phyloP scores from a whole-genome alignment of 2,329 filamentous ascomycete species.

The Phialophora verrucosa region DNA sequence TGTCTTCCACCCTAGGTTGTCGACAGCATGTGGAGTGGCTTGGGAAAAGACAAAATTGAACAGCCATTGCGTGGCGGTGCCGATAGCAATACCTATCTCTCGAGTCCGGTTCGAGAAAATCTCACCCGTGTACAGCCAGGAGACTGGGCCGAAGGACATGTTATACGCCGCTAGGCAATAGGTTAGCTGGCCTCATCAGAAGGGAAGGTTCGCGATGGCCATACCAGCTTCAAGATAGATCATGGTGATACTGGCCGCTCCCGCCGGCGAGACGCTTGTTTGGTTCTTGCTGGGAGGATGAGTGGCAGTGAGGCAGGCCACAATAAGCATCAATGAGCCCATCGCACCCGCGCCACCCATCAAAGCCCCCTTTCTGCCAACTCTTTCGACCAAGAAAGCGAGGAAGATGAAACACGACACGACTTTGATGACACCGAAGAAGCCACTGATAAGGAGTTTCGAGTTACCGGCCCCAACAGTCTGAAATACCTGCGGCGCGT shows the following conservation, averaged over 20 bases:
- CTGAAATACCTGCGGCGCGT: conserved; percentile 57
- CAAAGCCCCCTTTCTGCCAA: conserved; percentile 56
- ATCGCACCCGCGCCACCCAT: conserved; percentile 57
- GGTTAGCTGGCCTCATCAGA: background rate
- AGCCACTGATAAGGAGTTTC: conserved; percentile 56
- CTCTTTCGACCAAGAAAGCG: conserved; percentile 56
- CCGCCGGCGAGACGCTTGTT: conserved; percentile 44
- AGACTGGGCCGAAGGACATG: conserved; percentile 47
- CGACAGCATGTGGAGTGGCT: conserved; percentile 51
- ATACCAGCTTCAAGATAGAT: conserved; percentile 55
- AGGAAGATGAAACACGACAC: conserved; percentile 55
- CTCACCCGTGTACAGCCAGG: conserved; percentile 49
- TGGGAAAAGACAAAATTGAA: conserved; percentile 50
- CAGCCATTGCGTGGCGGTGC: conserved; percentile 48
- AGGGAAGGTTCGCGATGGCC: too few relatives aligned
- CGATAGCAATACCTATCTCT: conserved; percentile 47
- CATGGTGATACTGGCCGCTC: conserved; percentile 57
- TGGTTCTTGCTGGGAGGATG: conserved; percentile 47
- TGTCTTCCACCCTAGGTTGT: conserved; percentile 54
- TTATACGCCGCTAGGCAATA: conserved; percentile 44
- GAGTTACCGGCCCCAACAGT: conserved; percentile 55
- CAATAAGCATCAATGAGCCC: conserved; percentile 60
- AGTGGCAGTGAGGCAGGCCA: conserved; percentile 55
- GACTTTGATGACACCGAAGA: conserved; percentile 60
- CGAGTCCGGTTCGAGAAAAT: conserved; percentile 48